Evolutionary conservation across 345 rosid species (phyloP).

Genomic region (Hirschfeldia incana): DNA sequence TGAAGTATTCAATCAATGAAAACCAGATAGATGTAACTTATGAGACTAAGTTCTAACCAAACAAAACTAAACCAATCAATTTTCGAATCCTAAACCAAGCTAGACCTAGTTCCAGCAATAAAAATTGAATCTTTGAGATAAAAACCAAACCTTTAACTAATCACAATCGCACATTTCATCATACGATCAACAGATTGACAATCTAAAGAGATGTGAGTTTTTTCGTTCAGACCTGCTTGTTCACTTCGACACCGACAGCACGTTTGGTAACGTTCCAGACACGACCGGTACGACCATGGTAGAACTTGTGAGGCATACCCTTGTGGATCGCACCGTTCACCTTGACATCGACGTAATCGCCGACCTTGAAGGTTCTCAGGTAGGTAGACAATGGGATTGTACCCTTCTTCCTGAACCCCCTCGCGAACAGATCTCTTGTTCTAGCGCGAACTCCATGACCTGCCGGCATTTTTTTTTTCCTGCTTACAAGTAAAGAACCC

Average conservation of each 20-base stretch:
- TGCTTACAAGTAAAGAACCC: conserved; percentile 3
- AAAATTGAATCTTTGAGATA: neutral
- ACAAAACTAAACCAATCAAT: no score
- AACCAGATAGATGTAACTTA: no score
- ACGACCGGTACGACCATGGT: neutral
- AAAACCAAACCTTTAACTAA: neutral
- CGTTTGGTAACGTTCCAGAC: neutral
- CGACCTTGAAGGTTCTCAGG: neutral
- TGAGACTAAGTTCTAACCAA: no score
- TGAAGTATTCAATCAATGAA: no score
- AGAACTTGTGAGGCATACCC: neutral
- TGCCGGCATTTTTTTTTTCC: neutral
- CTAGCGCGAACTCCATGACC: neutral
- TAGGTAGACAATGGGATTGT: neutral
- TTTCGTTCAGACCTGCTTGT: neutral
- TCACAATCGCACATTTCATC: neutral
- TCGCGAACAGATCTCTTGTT: neutral
- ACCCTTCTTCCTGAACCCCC: neutral
- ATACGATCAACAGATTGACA: neutral
- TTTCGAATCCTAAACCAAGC: neutral
- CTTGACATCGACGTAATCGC: neutral
- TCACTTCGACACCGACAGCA: neutral
- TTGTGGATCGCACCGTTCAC: neutral
- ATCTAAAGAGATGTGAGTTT: neutral
- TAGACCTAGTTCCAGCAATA: neutral